Evolutionary conservation across 164 flowering plant species (phyloP).

Genomic region (Magnolia kwangsiensis): DNA sequence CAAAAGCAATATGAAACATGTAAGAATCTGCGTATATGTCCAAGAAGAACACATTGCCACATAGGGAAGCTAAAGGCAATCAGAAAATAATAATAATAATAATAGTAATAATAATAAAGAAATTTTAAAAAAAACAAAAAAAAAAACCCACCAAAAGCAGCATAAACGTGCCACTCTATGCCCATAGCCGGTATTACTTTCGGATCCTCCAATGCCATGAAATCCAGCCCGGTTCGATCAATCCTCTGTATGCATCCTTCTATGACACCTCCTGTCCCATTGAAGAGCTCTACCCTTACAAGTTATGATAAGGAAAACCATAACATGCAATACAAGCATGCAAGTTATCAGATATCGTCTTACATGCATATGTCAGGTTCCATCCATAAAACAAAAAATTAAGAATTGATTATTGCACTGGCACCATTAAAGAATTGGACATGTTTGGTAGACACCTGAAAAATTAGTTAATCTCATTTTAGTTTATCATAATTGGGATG

Average conservation of each 20-base stretch:
- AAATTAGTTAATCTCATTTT: no score
- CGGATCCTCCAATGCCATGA: conserved; percentile 68
- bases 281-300: conserved; percentile 92
- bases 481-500: no score
- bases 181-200: conserved; percentile 37
- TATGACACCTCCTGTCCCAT: conserved; percentile 81
- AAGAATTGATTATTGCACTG: no score
- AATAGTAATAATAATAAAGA: not conserved
- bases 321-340: conserved; percentile 9
- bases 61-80: not conserved
- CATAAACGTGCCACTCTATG: conserved; percentile 84
- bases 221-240: conserved; percentile 60
- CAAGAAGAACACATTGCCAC: conserved; percentile 2
- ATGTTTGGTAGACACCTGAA: no score
- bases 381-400: conserved; percentile 3
- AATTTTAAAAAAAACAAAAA: not conserved
- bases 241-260: conserved; percentile 64
- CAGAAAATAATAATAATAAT: no score
- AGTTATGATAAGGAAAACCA: conserved; percentile 13
- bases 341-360: not conserved
- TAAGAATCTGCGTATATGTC: not conserved
- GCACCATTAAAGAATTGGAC: no score
- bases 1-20: not conserved
- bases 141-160: conserved; percentile 69
- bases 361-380: not conserved